Evolutionary conservation across 805 yeast genomes (phyloP).

Genomic region (Yarrowia osloensis): DNA sequence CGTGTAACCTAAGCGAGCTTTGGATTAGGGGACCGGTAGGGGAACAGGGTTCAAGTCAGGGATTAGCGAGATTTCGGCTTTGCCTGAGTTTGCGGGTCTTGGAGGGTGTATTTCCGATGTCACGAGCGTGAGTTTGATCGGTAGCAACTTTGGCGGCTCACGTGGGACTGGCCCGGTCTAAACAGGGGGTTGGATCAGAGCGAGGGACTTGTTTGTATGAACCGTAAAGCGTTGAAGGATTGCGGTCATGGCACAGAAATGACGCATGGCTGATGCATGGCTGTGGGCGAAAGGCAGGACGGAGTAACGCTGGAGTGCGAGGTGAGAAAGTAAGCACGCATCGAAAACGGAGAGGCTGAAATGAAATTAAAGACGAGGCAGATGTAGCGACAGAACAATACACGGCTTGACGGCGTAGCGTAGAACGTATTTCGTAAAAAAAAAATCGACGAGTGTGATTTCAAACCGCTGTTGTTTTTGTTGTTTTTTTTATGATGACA

Average conservation of each 20-base stretch:
- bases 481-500: neutral
- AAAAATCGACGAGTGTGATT: too few relatives aligned
- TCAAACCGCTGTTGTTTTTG: too few relatives aligned
- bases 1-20: constrained; percentile 21
- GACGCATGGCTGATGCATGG: constrained; percentile 12
- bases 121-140: neutral
- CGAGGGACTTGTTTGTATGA: neutral
- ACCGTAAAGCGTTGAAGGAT: constrained; percentile 17
- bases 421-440: too few relatives aligned
- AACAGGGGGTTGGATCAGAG: neutral
- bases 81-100: neutral
- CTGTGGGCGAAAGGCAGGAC: neutral
- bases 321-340: neutral
- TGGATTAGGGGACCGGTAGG: constrained; percentile 3
- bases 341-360: neutral
- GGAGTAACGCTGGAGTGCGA: neutral
- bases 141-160: neutral
- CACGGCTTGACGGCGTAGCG: too few relatives aligned
- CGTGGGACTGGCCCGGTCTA: neutral
- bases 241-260: constrained; percentile 10
- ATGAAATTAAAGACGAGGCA: too few relatives aligned
- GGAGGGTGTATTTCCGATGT: neutral
- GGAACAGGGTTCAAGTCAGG: constrained; percentile 11
- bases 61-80: neutral
- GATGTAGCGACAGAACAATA: too few relatives aligned